Base-by-base conservation (phyloP, 1,284 basidiomycete species). In the Moniliella sp. region DNA sequence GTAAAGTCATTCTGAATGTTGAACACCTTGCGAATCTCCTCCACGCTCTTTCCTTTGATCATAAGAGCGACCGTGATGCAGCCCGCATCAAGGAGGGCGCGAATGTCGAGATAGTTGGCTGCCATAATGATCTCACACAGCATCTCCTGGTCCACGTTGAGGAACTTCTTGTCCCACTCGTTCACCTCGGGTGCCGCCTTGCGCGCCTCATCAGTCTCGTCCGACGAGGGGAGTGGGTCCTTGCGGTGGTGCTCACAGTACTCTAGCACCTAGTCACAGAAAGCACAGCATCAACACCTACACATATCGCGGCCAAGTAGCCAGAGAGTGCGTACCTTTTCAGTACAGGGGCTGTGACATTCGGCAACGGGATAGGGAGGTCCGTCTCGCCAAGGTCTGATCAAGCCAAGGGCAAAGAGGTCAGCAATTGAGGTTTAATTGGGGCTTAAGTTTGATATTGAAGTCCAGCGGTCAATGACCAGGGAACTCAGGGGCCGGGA, bases 11-110 rank as follows among this genome's bases (percentile, higher is more conserved):
- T 62, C 34, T 51, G 48, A 31, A 62, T 60, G 46, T 93, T 91
- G 72, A 91, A 88, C 29, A 88, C 71, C 61, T 88, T 86, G 42
- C 83, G 78, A 51, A 88, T 88, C 67, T 91, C 91, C n/a, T n/a
- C n/a, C n/a, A n/a, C n/a, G n/a, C n/a, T n/a, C n/a, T n/a, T n/a
- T n/a, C n/a, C n/a, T n/a, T n/a, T n/a, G 69, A 91, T 91, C 91
- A 97, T 97, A 71, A 97, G 94, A 16, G 91, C 91, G 7, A 97
- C 91, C 10, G 88, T 97, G 72, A 97, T 94, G 74, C 91, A 97
- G 1, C 91, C 91, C 39, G 97, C 84, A 60, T 97, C 91, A 27
- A 97, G n/a, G 74, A 97, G 72, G 23, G 86, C 78, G 69, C 97
- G 97, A 70, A 99, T 99, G 62, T 99, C 91, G 52, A 99, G 77